Evolutionary conservation across 495 filamentous ascomycete species (phyloP), one percentile per base, ranked within the genome.

Genomic region (Talaromyces wortmannii): DNA sequence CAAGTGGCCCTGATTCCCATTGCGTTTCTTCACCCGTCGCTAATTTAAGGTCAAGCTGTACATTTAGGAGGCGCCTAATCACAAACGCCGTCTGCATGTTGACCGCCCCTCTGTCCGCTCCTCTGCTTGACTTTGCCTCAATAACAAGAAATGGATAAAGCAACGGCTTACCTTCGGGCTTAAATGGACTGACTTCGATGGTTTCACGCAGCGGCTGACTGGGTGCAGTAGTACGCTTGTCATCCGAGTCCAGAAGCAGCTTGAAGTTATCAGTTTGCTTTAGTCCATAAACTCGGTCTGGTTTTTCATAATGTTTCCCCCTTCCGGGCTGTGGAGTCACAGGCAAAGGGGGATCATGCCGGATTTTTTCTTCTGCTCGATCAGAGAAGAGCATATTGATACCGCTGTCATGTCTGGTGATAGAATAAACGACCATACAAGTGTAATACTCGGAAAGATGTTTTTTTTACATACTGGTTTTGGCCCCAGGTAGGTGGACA

Each of bases 81-180:
- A 53, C 53, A 48, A 67, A 65, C 30, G 60, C 62, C 18, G 55
- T 61, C 40, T 65, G 64, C 31, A 55, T 23, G 23, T 63, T 29
- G 31, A 59, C 52, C 15, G 32, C 31, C 6, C 7, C 16, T 6
- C 15, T 2, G 8, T 61, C 47, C 30, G 45, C 42, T 55, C 49
- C n/a, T 31, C 50, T 44, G 59, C 31, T 18, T 7, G 50, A 58
- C 42, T 63, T 63, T 30, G 61, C 61, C 45, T 63, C 61, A 13
- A 63, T 32, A 3, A 63, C 33, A 1, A 63, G 47, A 32, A 63
- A 63, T 15, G 61, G 61, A 47, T 53, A 59, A 1, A 61, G 44
- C n/a, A 63, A 16, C n/a, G 50, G 50, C n/a, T 52, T 33, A 5
- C 50, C 15, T 33, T 52, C 50, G 5, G 16, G 15, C 8, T 48